A percentile compares a stretch with the other conserved stretches of the same genome.
phyloP scores from a whole-genome alignment of 345 rosid genomes.

The Euphorbia pulcherrima region DNA sequence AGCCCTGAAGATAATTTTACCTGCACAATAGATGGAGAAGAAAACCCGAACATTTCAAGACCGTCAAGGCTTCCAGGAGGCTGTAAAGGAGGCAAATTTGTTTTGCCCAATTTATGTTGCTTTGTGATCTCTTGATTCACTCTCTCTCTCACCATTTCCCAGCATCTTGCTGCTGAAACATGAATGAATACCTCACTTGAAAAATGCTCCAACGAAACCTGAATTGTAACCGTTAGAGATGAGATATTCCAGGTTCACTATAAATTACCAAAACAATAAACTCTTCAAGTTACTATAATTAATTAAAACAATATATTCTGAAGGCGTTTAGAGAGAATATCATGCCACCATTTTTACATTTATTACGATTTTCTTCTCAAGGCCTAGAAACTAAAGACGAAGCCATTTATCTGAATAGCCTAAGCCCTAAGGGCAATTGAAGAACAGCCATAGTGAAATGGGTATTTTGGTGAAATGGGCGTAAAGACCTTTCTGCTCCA shows the following conservation, averaged over 20 bases:
- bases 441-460: too few relatives aligned
- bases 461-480: background rate
- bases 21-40: conserved; percentile 92
- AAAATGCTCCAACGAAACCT: conserved; percentile 81
- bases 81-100: conserved; percentile 80
- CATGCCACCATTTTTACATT: too few relatives aligned
- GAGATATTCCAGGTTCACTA: too few relatives aligned
- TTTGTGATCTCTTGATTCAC: conserved; percentile 85
- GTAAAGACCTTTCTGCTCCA: too few relatives aligned
- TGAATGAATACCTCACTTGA: conserved; percentile 82
- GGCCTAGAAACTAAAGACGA: too few relatives aligned
- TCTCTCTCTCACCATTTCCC: conserved; percentile 99
- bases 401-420: too few relatives aligned
- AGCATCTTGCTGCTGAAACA: conserved; percentile 75
- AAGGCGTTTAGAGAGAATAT: too few relatives aligned
- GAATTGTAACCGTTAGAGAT: background rate
- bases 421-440: too few relatives aligned
- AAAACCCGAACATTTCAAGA: conserved; percentile 90
- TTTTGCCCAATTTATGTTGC: conserved; percentile 73
- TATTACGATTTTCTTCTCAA: too few relatives aligned
- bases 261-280: too few relatives aligned
- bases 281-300: too few relatives aligned
- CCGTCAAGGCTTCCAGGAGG: conserved; percentile 99
- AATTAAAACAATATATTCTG: too few relatives aligned
- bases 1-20: conserved; percentile 37